Base-by-base conservation (phyloP, 805 yeast genomes). In the Sugiyamaella mastotermitis region DNA sequence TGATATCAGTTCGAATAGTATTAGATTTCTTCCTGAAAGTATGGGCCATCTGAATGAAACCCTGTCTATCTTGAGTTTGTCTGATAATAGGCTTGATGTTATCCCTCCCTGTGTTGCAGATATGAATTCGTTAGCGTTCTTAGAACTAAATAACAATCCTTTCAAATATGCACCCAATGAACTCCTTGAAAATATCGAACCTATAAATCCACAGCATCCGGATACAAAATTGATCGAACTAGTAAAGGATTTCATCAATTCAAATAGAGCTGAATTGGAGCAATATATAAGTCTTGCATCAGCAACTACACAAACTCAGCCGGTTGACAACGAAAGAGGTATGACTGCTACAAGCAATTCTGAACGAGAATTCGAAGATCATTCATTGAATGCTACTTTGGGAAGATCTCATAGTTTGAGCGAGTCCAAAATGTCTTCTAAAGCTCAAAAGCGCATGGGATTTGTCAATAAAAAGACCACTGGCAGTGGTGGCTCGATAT, bases 401-500 rank as follows among this genome's bases (percentile, higher is more conserved):
- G n/a, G n/a, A n/a, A n/a, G n/a, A n/a, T n/a, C n/a, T n/a, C n/a
- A n/a, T n/a, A n/a, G n/a, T n/a, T n/a, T n/a, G n/a, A 58, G 74
- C 1, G 72, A 69, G 41, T 62, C 64, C 29, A 56, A 63, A 22
- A 64, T 63, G n/a, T 65, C 78, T 5, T 70, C 82, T n/a, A 69
- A 77, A 39, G 83, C 85, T 3, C 75, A 84, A 0, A 76, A 81
- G 52, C 65, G 90, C 45, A 81, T 80, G 87, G 90, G 88, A 0
- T 71, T 82, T 38, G 76, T 82, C 26, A 72, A 75, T 37, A 74
- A 72, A 38, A 68, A 27, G 37, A 33, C 19, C n/a, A n/a, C 26
- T 14, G 22, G 24, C 11, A 9, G 8, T 31, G 34, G 11, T 15
- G 34, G 34, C 9, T 11, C 29, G 7, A n/a, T n/a, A n/a, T n/a